A percentile compares a stretch with the other conserved stretches of the same genome.
phyloP scores from a whole-genome alignment of 2,329 filamentous ascomycete genomes.

The Trichoderma harzianum region DNA sequence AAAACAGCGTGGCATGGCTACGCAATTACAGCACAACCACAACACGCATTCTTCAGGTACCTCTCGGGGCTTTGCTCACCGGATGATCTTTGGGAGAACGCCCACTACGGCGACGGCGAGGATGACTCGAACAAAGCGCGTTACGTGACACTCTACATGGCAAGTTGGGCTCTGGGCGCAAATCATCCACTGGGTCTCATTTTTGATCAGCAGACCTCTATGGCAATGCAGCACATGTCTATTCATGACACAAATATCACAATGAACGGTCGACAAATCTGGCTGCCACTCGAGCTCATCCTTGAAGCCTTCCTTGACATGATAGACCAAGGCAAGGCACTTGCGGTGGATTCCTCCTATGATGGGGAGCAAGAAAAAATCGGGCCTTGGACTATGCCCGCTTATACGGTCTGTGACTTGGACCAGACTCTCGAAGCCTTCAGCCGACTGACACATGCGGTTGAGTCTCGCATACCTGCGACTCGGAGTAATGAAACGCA shows the following conservation, averaged over 20 bases:
- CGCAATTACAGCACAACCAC: background rate
- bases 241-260: slow-evolving; percentile 6
- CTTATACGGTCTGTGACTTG: background rate
- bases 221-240: slow-evolving; percentile 11
- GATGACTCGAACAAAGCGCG: slow-evolving; percentile 4
- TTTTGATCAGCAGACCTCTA: slow-evolving; percentile 1
- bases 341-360: slow-evolving; percentile 1
- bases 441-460: background rate
- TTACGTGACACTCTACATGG: slow-evolving; percentile 14
- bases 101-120: background rate
- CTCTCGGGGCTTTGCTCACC: slow-evolving; percentile 4
- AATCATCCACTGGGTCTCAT: slow-evolving; percentile 7
- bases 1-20: slow-evolving; percentile 8
- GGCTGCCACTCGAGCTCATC: slow-evolving; percentile 6
- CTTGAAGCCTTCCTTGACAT: slow-evolving; percentile 4
- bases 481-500: background rate
- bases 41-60: slow-evolving; percentile 5
- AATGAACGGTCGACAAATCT: slow-evolving; percentile 3
- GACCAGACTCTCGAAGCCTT: slow-evolving; percentile 2
- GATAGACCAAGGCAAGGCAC: slow-evolving; percentile 10
- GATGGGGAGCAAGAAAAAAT: background rate
- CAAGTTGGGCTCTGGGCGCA: slow-evolving; percentile 8
- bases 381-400: slow-evolving; percentile 4
- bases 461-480: slow-evolving; percentile 9
- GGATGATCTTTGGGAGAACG: background rate